phyloP scores from a whole-genome alignment of 1,139 yeast species.

The Yamadazyma epiphylla region DNA sequence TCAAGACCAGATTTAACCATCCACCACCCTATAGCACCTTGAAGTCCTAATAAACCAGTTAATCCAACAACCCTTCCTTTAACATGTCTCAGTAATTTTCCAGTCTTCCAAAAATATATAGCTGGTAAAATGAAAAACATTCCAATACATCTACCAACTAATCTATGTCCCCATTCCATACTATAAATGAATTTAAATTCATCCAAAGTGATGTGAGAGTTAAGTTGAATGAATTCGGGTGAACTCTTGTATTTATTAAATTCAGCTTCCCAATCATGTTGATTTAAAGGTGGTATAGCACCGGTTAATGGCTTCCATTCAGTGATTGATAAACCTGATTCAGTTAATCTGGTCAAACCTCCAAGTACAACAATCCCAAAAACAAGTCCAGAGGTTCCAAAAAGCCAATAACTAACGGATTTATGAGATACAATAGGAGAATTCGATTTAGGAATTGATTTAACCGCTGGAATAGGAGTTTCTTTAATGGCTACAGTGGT shows the following conservation, averaged over 20 bases:
- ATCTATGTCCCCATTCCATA: slow-evolving; percentile 98
- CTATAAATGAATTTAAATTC: slow-evolving; percentile 93
- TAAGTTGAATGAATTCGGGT: slow-evolving; percentile 87
- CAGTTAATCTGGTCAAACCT: slow-evolving; percentile 91
- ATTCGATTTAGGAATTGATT: slow-evolving; percentile 4
- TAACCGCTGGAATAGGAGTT: background rate
- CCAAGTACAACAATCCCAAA: slow-evolving; percentile 97
- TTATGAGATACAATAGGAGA: slow-evolving; percentile 33
- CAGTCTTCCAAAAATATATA: slow-evolving; percentile 65
- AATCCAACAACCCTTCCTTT: slow-evolving; percentile 68
- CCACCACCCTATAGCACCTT: slow-evolving; percentile 99
- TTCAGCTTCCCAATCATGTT: slow-evolving; percentile 81
- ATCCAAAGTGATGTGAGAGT: slow-evolving; percentile 85
- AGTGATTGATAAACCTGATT: slow-evolving; percentile 92
- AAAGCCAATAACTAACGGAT: slow-evolving; percentile 79
- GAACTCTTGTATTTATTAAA: slow-evolving; percentile 76
- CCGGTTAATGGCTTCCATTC: slow-evolving; percentile 99
- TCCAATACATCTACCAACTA: slow-evolving; percentile 91
- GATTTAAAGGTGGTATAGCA: slow-evolving; percentile 77
- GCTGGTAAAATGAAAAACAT: slow-evolving; percentile 81
- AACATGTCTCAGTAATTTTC: slow-evolving; percentile 65
- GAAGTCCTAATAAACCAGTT: slow-evolving; percentile 77
- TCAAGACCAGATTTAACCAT: slow-evolving; percentile 97
- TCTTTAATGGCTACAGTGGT: slow-evolving; percentile 7
- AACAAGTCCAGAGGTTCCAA: slow-evolving; percentile 87